Evolutionary conservation across 306 rosid species (phyloP), one percentile per base, ranked within the genome.

Genomic region (Cucumis hystrix): DNA sequence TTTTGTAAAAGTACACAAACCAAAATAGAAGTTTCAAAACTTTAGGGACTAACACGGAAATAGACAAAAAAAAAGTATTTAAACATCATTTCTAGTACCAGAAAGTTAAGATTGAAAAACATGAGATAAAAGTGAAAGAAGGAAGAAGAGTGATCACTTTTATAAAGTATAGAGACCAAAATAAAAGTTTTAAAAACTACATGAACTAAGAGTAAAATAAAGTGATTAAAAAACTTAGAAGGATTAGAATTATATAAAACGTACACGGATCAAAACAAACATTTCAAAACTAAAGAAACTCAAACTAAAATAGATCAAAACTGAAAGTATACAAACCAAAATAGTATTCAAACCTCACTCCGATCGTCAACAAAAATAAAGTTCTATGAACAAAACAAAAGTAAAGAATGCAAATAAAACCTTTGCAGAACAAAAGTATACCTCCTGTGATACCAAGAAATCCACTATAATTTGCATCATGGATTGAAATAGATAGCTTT

Each of bases 361-460:
- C 30, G 7, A 43, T 10, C 10, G 6, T 41, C 35, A 68, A 70
- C 9, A 60, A 28, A 2, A 56, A 56, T 35, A 7, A 23, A 71
- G 25, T 23, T 69, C 8, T 18, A 41, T 15, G 28, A 4, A 5
- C 75, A 23, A 54, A 23, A 23, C 25, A 23, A 23, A 58, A 13
- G 23, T 59, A 45, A 55, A 54, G 16, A n/a, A 59, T 33, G 76
- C 13, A 35, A 1, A 23, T 23, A 23, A 18, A n/a, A 58, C 28
- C 43, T 56, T 49, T 10, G 43, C 1, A 1, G 43, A 21, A 43
- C 35, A 62, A 15, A 66, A 25, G 28, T 3, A 3, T 87, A 87
- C 91, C 91, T 37, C 91, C 87, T 21, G 82, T 33, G 65, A 87
- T 85, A 73, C 85, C 82, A 54, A 85, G 91, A 80, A 85, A 87